Conservation (phyloP, 345 rosid species). For the Kandelia obovata region DNA sequence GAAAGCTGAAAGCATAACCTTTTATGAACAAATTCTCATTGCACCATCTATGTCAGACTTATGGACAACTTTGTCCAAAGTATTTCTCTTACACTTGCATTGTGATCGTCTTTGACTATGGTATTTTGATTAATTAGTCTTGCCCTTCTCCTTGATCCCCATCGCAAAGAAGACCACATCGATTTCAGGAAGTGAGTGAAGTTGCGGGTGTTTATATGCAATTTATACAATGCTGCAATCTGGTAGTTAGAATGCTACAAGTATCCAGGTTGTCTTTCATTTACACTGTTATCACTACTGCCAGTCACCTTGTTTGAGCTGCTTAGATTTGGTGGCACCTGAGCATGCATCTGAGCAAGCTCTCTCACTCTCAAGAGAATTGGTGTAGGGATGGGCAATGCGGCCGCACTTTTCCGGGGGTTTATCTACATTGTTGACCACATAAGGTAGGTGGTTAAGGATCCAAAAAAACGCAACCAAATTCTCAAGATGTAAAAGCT, state of each 20-base stretch:
- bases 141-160: not conserved
- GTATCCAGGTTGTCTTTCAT: slow-evolving; percentile 49
- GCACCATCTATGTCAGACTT: too few species aligned
- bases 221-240: slow-evolving; percentile 23
- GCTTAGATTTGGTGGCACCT: slow-evolving; percentile 34
- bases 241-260: slow-evolving; percentile 47
- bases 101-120: too few species aligned
- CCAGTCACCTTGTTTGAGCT: slow-evolving; percentile 42
- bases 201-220: slow-evolving; percentile 18
- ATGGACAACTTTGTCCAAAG: too few species aligned
- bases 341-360: slow-evolving; percentile 76
- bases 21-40: too few species aligned
- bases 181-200: not conserved
- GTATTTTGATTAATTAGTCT: not conserved
- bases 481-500: not conserved
- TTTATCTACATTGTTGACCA: slow-evolving; percentile 41
- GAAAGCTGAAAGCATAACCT: too few species aligned
- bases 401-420: slow-evolving; percentile 61
- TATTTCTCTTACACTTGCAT: too few species aligned
- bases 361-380: slow-evolving; percentile 75
- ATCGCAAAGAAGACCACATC: not conserved
- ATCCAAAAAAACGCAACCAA: too few species aligned
- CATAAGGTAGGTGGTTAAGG: not conserved
- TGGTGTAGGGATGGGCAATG: slow-evolving; percentile 65
- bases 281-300: slow-evolving; percentile 33